Percentiles rank a stretch among this genome's conserved stretches.
phyloP scores from a whole-genome alignment of 2,329 filamentous ascomycete species.

The Ophiognomonia clavigignenti-juglandacearum region DNA sequence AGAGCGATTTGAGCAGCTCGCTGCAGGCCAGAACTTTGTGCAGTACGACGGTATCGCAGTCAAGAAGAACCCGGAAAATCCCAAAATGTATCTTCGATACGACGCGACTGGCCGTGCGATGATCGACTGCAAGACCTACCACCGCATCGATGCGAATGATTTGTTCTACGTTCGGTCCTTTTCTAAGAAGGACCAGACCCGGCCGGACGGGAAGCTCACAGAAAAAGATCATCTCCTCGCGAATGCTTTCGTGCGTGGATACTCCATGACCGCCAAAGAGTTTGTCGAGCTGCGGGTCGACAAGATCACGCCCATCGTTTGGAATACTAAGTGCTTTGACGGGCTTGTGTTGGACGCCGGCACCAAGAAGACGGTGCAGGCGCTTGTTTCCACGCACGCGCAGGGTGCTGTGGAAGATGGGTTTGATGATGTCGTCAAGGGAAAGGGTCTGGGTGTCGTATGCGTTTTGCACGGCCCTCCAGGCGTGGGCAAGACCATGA shows the following conservation, averaged over 20 bases:
- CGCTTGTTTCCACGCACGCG: too few species aligned
- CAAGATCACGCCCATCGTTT: constrained; percentile 20
- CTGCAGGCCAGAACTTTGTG: constrained; percentile 27
- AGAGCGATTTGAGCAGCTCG: constrained; percentile 27
- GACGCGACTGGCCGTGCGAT: constrained; percentile 29
- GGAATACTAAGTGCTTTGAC: constrained; percentile 25
- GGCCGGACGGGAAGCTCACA: constrained; percentile 19
- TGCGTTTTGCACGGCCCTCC: constrained; percentile 26
- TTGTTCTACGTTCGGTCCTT: constrained; percentile 20
- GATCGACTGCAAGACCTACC: constrained; percentile 31
- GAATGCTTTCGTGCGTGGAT: constrained; percentile 25
- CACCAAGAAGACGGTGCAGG: too few species aligned
- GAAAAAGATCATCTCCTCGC: constrained; percentile 24
- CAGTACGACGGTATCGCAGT: constrained; percentile 28
- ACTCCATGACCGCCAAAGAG: constrained; percentile 26
- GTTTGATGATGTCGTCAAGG: too few species aligned
- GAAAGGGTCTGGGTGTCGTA: too few species aligned
- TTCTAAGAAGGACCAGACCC: constrained; percentile 12
- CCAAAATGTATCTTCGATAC: constrained; percentile 13
- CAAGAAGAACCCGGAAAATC: constrained; percentile 9
- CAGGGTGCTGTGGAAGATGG: too few species aligned
- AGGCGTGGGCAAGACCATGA: constrained; percentile 31
- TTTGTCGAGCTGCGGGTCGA: constrained; percentile 25
- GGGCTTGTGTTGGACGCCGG: constrained; percentile 26
- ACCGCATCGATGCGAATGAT: constrained; percentile 23